Base-by-base conservation (phyloP, 2,329 filamentous ascomycete species). In the Trichoderma sp. region DNA sequence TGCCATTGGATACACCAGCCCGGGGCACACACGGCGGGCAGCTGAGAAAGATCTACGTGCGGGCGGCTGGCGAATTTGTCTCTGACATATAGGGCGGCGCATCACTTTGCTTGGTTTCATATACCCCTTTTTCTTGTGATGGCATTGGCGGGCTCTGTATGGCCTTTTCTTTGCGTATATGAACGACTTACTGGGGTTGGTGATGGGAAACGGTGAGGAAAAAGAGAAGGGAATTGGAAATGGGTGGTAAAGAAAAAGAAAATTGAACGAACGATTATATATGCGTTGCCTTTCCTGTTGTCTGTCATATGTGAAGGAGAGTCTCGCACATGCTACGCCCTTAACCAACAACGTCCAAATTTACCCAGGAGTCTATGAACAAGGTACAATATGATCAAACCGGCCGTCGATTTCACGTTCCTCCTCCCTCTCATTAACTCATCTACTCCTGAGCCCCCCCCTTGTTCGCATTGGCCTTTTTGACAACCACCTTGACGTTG, bases 31-130 rank as follows among this genome's bases (percentile, higher is more conserved):
- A 7, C 17, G 34, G 39, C 12, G 12, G 17, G 43, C 17, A 44
- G 58, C 58, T 52, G 58, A 52, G 45, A 54, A 41, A 26, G n/a
- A 30, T 52, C 34, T 44, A 30, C 24, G 17, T 47, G 59, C 41
- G 50, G 28, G 30, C 39, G 39, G 41, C 59, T 47, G 50, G 59
- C 50, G 50, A 39, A 63, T 47, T 54, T 34, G 34, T 34, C 50
- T 61, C 50, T 34, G 60, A 47, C 28, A 61, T 56, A 44, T 61
- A 50, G 63, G 63, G 62, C 50, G 63, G 63, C 63, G 57, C 54
- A 56, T 65, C 34, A 19, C 26, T 45, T 65, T 61, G 56, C 41
- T 65, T 60, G 50, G 43, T 55, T 65, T 55, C 34, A 52, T 44
- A 61, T 61, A 61, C 58, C 58, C 59, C 59, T 63, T 44, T 47